Conservation (phyloP, 495 filamentous ascomycete species). For the Daldinia childiae region DNA sequence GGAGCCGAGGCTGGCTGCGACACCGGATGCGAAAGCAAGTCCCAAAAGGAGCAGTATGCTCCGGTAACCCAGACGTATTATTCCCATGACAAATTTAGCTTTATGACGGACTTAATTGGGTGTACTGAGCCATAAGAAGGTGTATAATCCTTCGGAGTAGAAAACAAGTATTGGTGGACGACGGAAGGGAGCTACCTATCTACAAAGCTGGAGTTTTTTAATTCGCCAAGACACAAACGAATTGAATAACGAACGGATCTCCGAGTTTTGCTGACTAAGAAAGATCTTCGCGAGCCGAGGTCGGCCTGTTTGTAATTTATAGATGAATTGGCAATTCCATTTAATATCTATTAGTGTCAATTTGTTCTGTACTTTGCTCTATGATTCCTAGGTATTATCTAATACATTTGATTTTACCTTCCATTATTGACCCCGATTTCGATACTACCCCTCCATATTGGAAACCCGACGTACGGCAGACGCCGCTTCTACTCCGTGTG, state of each 20-base stretch:
- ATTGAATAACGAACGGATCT: background rate
- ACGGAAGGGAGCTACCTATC: slow-evolving; percentile 4
- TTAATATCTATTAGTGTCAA: background rate
- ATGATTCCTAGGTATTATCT: background rate
- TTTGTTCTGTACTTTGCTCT: background rate
- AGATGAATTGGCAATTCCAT: background rate
- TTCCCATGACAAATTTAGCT: slow-evolving; percentile 14
- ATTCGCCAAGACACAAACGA: slow-evolving; percentile 21
- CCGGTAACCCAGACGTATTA: slow-evolving; percentile 15
- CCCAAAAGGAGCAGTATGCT: slow-evolving; percentile 27
- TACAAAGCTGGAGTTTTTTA: slow-evolving; percentile 13
- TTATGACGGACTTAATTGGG: background rate
- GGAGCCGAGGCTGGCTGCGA: slow-evolving; percentile 30
- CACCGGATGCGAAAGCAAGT: slow-evolving; percentile 19
- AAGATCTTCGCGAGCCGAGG: slow-evolving; percentile 13
- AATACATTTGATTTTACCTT: background rate
- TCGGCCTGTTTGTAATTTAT: slow-evolving; percentile 16
- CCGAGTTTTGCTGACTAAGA: slow-evolving; percentile 23
- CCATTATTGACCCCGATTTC: background rate
- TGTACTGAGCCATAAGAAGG: slow-evolving; percentile 12
- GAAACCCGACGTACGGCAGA: background rate
- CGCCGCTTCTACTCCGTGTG: background rate
- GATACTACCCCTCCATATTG: slow-evolving; percentile 3
- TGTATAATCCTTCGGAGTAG: background rate
- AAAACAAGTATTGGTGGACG: background rate